A percentile compares a stretch with the other conserved stretches of the same genome.
Evolutionary conservation across 1,284 basidiomycete species (phyloP).

Genomic region (Sanguinoderma infundibulare): DNA sequence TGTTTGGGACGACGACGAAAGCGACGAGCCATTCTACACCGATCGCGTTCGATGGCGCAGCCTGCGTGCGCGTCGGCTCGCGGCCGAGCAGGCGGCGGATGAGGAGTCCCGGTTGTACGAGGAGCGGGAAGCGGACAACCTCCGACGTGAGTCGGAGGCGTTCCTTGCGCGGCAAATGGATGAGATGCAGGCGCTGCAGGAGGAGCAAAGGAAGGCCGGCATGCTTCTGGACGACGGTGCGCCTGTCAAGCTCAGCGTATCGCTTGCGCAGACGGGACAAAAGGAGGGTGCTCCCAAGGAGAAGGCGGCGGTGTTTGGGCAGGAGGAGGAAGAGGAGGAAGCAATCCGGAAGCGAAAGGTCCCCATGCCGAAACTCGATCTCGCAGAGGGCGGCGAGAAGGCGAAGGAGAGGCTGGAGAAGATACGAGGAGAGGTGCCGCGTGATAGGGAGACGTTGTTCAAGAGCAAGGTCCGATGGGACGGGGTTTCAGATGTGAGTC

Average conservation of each 20-base stretch:
- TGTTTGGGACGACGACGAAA: slow-evolving; percentile 91
- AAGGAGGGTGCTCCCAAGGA: slow-evolving; percentile 55
- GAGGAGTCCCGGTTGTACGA: slow-evolving; percentile 82
- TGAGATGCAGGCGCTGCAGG: slow-evolving; percentile 86
- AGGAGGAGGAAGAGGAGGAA: slow-evolving; percentile 85
- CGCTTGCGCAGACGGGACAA: slow-evolving; percentile 51
- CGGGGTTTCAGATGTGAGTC: slow-evolving; percentile 78
- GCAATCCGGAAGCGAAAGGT: slow-evolving; percentile 78
- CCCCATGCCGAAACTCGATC: slow-evolving; percentile 85
- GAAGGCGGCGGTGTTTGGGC: slow-evolving; percentile 68
- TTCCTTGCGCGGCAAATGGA: slow-evolving; percentile 91
- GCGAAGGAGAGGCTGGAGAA: slow-evolving; percentile 78
- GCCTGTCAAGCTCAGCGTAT: slow-evolving; percentile 83
- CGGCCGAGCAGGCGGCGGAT: slow-evolving; percentile 80
- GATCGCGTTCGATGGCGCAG: slow-evolving; percentile 85
- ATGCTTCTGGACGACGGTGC: slow-evolving; percentile 90
- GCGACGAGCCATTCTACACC: slow-evolving; percentile 84
- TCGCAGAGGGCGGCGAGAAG: slow-evolving; percentile 78
- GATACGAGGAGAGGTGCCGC: slow-evolving; percentile 71
- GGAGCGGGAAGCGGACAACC: slow-evolving; percentile 81
- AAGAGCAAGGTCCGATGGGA: slow-evolving; percentile 86
- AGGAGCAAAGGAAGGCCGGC: slow-evolving; percentile 86
- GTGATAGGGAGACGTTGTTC: slow-evolving; percentile 77
- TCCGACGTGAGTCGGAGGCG: slow-evolving; percentile 85
- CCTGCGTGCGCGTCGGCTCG: slow-evolving; percentile 66